A percentile compares a stretch with the other conserved stretches of the same genome.
Conservation (phyloP, 2,329 filamentous ascomycete species). For the Colletotrichum cereale region DNA sequence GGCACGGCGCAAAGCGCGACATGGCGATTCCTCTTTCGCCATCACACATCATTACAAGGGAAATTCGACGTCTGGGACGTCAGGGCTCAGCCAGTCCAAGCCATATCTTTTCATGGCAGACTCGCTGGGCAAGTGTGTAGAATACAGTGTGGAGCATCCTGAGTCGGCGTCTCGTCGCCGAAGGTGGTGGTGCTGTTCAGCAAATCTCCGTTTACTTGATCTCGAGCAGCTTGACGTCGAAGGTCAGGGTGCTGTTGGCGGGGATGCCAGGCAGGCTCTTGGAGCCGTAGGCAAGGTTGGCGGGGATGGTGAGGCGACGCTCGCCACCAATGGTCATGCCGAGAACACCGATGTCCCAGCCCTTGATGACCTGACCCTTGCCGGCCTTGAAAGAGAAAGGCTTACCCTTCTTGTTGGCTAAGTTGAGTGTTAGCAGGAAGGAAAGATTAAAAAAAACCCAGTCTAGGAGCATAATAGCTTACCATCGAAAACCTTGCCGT, state of each 20-base stretch:
- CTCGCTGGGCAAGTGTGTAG: slow-evolving; percentile 31
- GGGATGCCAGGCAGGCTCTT: slow-evolving; percentile 87
- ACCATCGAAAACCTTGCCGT: slow-evolving; percentile 97
- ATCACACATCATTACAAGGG: slow-evolving; percentile 41
- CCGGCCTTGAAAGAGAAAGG: slow-evolving; percentile 97
- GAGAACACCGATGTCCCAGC: slow-evolving; percentile 94
- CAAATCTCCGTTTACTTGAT: slow-evolving; percentile 73
- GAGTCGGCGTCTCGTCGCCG: slow-evolving; percentile 32
- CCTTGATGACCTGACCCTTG: slow-evolving; percentile 96
- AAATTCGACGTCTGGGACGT: slow-evolving; percentile 32
- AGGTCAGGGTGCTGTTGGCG: slow-evolving; percentile 88
- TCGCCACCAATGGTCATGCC: slow-evolving; percentile 96
- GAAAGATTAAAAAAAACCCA: not conserved
- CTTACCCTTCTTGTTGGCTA: slow-evolving; percentile 98
- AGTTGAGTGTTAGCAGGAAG: slow-evolving; percentile 34
- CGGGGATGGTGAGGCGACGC: slow-evolving; percentile 90
- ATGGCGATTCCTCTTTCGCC: slow-evolving; percentile 35
- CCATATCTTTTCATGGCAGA: slow-evolving; percentile 26
- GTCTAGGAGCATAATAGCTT: slow-evolving; percentile 65
- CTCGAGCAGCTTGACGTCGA: slow-evolving; percentile 89
- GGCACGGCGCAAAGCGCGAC: slow-evolving; percentile 50
- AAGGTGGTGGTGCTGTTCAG: slow-evolving; percentile 12
- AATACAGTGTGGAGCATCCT: slow-evolving; percentile 31
- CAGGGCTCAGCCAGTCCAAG: slow-evolving; percentile 14
- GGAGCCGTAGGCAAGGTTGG: slow-evolving; percentile 90